A percentile compares a stretch with the other conserved stretches of the same genome.
phyloP scores from a whole-genome alignment of 2,329 filamentous ascomycete genomes.

The Phialophora macrospora region DNA sequence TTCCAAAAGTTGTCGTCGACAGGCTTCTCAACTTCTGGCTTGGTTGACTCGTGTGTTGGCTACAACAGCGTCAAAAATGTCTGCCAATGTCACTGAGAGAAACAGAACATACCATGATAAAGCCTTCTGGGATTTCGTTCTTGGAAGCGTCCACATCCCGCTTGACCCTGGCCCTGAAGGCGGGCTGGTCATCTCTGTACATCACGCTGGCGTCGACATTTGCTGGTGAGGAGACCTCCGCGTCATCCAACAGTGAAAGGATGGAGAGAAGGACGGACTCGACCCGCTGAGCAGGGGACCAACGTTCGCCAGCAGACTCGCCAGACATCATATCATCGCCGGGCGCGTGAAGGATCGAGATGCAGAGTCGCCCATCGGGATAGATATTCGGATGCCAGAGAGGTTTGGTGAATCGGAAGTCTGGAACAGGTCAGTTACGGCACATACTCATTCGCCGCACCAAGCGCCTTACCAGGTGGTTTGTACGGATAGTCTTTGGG shows the following conservation, averaged over 20 bases:
- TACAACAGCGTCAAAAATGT: neutral
- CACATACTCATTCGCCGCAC: neutral
- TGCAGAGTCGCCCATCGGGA: constrained; percentile 85
- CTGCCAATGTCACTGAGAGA: neutral
- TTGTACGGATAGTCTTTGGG: constrained; percentile 85
- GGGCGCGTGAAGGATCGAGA: constrained; percentile 91
- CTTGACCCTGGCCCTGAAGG: constrained; percentile 72
- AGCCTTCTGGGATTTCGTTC: constrained; percentile 76
- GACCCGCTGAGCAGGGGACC: constrained; percentile 91
- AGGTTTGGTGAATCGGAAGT: constrained; percentile 79
- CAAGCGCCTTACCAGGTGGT: constrained; percentile 65
- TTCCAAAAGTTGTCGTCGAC: constrained; percentile 81
- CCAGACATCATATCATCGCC: constrained; percentile 93
- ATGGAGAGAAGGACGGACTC: constrained; percentile 95
- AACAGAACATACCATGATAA: constrained; percentile 63
- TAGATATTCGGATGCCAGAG: constrained; percentile 96
- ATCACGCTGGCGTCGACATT: constrained; percentile 92
- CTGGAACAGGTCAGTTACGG: constrained; percentile 45
- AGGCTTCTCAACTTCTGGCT: constrained; percentile 59
- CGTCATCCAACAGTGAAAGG: constrained; percentile 87
- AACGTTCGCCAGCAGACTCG: constrained; percentile 86
- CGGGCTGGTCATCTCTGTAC: constrained; percentile 72
- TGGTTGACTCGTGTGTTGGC: constrained; percentile 71
- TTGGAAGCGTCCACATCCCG: constrained; percentile 75
- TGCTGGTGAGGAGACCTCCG: constrained; percentile 89